Percentiles rank a stretch among this genome's conserved stretches.
phyloP scores from a whole-genome alignment of 768 basidiomycete species.

The Lactarius deliciosus region DNA sequence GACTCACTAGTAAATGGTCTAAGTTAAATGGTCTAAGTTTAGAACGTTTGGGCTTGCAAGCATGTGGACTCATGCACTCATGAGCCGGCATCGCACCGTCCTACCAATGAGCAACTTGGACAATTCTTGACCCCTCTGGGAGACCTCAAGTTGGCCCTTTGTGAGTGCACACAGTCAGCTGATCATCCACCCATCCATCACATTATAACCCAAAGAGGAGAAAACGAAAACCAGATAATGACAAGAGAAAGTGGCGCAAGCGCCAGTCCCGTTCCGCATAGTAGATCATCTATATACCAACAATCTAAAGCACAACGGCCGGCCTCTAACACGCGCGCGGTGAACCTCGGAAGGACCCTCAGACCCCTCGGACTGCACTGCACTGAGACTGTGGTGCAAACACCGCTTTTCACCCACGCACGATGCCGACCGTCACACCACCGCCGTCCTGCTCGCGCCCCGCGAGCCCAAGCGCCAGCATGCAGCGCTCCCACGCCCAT shows the following conservation, averaged over 20 bases:
- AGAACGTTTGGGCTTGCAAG: too few species aligned
- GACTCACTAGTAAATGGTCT: too few species aligned
- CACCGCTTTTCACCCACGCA: conserved; percentile 47
- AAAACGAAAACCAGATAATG: not conserved
- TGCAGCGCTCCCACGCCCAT: conserved; percentile 73
- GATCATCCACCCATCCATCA: not conserved
- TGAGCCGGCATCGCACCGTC: not conserved
- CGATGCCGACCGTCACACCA: conserved; percentile 74
- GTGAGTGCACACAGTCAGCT: not conserved
- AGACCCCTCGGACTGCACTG: not conserved
- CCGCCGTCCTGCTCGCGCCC: conserved; percentile 45
- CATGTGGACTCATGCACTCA: too few species aligned
- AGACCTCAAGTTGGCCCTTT: not conserved
- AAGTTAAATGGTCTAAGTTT: too few species aligned
- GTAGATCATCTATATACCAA: not conserved
- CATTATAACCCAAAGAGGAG: not conserved
- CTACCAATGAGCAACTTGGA: too few species aligned
- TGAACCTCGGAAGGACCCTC: too few species aligned
- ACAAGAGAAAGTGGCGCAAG: not conserved
- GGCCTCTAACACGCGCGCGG: not conserved
- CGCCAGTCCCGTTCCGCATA: conserved; percentile 5
- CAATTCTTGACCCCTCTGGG: too few species aligned
- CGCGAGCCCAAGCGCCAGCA: conserved; percentile 46
- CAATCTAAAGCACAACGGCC: not conserved
- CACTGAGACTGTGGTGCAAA: not conserved